These are phyloP conservation scores for Mimosa bimucronata DNA, from an alignment of 306 rosid species.

Conservation along the genomic window DNA sequence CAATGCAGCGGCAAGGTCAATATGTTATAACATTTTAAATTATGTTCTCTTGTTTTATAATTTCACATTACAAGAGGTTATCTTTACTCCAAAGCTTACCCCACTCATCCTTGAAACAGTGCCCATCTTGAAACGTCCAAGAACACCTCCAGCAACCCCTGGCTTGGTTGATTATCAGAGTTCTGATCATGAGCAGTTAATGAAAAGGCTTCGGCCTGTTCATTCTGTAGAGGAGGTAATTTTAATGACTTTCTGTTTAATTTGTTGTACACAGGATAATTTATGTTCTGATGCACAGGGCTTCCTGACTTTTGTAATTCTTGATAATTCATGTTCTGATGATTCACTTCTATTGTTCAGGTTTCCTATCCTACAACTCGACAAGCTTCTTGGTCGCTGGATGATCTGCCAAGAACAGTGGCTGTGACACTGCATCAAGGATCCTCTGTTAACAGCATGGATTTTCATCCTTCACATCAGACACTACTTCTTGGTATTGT, in stretches of 20 bases:
- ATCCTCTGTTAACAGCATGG: constrained; percentile 81
- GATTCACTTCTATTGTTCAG: constrained; percentile 47
- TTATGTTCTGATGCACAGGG: neutral
- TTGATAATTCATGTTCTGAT: constrained; percentile 29
- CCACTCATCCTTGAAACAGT: constrained; percentile 45
- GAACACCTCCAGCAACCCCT: constrained; percentile 73
- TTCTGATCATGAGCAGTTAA: constrained; percentile 70
- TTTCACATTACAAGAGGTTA: constrained; percentile 3
- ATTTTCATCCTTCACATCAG: constrained; percentile 81
- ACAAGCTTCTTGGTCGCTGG: constrained; percentile 73
- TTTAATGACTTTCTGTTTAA: constrained; percentile 25
- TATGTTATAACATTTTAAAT: constrained; percentile 16
- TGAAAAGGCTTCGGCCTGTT: constrained; percentile 71
- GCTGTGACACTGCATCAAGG: constrained; percentile 82
- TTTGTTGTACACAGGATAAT: constrained; percentile 20
- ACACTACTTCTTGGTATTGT: constrained; percentile 75
- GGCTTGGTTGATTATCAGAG: constrained; percentile 72
- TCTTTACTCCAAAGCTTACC: constrained; percentile 14
- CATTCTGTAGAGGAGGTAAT: constrained; percentile 81
- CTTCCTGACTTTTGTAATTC: constrained; percentile 24
- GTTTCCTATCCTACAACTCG: constrained; percentile 70
- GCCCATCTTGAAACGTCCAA: constrained; percentile 74
- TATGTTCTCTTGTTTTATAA: constrained; percentile 26
- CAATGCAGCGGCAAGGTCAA: neutral
- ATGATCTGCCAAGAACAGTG: constrained; percentile 83